A percentile compares a stretch with the other conserved stretches of the same genome.
Conservation (phyloP, 257 asterid species). For the Penstemon davidsonii region DNA sequence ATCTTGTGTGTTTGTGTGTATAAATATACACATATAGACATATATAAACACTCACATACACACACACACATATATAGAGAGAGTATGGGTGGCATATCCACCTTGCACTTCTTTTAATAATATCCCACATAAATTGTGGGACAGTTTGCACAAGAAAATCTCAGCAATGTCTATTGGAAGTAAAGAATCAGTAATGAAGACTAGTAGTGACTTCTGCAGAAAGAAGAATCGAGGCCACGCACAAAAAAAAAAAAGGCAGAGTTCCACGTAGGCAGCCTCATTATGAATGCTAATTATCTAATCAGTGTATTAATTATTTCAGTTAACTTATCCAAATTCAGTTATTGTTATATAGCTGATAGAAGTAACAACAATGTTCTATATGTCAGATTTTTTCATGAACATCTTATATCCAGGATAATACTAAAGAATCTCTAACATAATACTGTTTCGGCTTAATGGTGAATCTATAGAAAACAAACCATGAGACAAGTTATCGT, state of each 20-base stretch:
- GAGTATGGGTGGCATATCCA: not conserved
- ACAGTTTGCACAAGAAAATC: not conserved
- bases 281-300: not conserved
- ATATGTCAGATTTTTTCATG: not conserved
- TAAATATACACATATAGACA: too few relatives aligned
- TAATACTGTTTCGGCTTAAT: slow-evolving; percentile 17
- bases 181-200: not conserved
- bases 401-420: not conserved
- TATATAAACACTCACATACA: too few relatives aligned
- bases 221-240: too few relatives aligned
- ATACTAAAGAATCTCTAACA: slow-evolving; percentile 7
- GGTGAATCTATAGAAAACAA: slow-evolving; percentile 40
- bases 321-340: not conserved
- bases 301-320: slow-evolving; percentile 16
- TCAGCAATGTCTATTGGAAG: not conserved
- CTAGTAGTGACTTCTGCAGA: not conserved
- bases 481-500: slow-evolving; percentile 97
- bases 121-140: not conserved
- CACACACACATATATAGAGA: too few relatives aligned
- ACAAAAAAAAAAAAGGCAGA: too few relatives aligned
- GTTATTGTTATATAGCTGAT: slow-evolving; percentile 6
- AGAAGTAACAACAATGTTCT: not conserved
- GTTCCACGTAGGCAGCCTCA: not conserved
- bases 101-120: not conserved
- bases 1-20: too few relatives aligned